These are phyloP conservation scores for Aureoboletus auriporus DNA, from an alignment of 768 basidiomycete genomes.

Conservation along the genomic window DNA sequence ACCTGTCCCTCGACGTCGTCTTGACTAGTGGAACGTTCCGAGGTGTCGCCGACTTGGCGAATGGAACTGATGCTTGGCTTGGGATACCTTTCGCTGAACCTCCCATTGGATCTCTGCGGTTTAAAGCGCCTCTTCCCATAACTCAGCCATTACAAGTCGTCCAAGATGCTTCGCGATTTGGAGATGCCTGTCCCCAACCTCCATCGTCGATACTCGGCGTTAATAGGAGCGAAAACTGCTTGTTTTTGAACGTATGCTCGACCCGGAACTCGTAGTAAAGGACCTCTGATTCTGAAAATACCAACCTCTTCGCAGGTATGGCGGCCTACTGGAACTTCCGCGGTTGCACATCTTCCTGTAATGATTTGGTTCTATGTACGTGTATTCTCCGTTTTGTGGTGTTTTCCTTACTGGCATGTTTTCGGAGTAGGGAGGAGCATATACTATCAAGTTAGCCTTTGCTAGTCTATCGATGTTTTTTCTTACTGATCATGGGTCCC, in stretches of 20 bases:
- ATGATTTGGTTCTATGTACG: conserved; percentile 20
- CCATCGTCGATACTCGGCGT: conserved; percentile 36
- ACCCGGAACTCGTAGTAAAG: not conserved
- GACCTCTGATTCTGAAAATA: no score
- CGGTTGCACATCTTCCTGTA: conserved; percentile 11
- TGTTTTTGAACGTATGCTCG: conserved; percentile 42
- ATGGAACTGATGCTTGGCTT: conserved; percentile 53
- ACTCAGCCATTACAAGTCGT: conserved; percentile 27
- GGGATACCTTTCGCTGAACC: conserved; percentile 59
- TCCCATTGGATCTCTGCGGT: conserved; percentile 52
- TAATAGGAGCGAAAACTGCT: conserved; percentile 48
- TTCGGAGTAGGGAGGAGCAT: conserved; percentile 11
- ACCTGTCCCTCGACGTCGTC: conserved; percentile 27
- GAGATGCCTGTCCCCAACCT: conserved; percentile 54
- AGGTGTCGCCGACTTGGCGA: conserved; percentile 35
- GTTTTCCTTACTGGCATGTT: not conserved
- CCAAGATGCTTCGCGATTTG: conserved; percentile 45
- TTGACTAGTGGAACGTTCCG: conserved; percentile 45
- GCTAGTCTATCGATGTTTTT: not conserved
- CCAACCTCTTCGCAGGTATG: conserved; percentile 9
- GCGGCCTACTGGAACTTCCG: conserved; percentile 10
- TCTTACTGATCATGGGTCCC: not conserved
- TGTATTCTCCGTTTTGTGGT: not conserved
- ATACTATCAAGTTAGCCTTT: conserved; percentile 7
- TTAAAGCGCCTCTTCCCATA: conserved; percentile 50